Base-by-base conservation (phyloP, 352 stramenopile species). In the Globisporangium nodosum region DNA sequence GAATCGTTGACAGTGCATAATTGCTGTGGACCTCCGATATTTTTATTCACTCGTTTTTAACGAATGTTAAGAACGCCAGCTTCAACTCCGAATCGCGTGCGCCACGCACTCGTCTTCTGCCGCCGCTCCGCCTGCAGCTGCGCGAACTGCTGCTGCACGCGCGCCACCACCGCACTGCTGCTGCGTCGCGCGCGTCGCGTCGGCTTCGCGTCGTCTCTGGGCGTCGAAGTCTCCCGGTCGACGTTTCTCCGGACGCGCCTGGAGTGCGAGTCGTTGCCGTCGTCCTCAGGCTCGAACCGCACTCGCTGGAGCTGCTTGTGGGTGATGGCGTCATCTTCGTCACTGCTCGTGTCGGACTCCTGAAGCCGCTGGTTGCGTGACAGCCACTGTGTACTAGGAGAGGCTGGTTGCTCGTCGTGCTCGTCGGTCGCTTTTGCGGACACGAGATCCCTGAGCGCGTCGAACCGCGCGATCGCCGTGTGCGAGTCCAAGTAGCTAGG, bases 81-180 rank as follows among this genome's bases (percentile, higher is more conserved):
- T 33, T 37, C 20, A 49, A 39, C 42, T 48, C 5, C 37, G 18
- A 20, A 37, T 58, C 42, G 37, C 35, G 21, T 1, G 52, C 12
- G 35, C n/a, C n/a, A 82, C 65, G 70, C 73, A 82, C 13, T 58
- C 60, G 1, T 27, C 54, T 78, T 76, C 35, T 70, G 61, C 21
- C 71, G 58, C 20, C 71, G 67, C 48, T 84, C 69, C 1, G 46
- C 46, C 60, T 83, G 69, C 18, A 83, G 20, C 4, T 62, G 53
- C 55, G 73, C 49, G 40, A 83, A 76, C 16, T 56, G 57, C 45
- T 60, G 57, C 50, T 60, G 55, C 5, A 30, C 30, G 47, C 52
- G 21, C 3, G 20, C 24, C 3, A 56, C 35, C 9, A 42, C 6
- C 6, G 42, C 31, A 9, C 31, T 49, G 3, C 20, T 46, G 12